phyloP scores from a whole-genome alignment of 257 asterid genomes.

The Solanum bulbocastanum region DNA sequence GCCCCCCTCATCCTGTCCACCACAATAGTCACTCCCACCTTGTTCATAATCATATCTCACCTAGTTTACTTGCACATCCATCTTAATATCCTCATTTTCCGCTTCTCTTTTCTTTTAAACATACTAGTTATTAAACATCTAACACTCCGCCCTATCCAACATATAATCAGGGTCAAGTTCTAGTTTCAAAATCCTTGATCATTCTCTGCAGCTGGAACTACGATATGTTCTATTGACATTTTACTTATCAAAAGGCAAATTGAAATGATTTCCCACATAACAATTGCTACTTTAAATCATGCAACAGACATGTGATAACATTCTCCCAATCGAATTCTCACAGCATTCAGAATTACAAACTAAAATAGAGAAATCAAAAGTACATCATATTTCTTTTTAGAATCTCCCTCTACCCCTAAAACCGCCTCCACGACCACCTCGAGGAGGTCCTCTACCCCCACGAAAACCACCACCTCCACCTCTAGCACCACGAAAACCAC shows the following conservation, averaged over 20 bases:
- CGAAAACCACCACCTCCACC: constrained; percentile 38
- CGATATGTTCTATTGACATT: background rate
- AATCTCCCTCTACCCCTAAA: constrained; percentile 78
- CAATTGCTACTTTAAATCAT: background rate
- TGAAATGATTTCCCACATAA: background rate
- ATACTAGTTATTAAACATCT: too few species aligned
- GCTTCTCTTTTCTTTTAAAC: background rate
- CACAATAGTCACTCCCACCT: background rate
- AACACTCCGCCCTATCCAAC: background rate
- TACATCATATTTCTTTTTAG: constrained; percentile 13
- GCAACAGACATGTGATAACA: background rate
- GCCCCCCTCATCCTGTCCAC: background rate
- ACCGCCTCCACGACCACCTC: constrained; percentile 59
- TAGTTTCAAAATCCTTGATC: too few species aligned
- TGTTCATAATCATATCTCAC: background rate
- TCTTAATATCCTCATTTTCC: background rate
- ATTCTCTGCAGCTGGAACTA: background rate
- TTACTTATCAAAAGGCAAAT: background rate
- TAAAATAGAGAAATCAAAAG: background rate
- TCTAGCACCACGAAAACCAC: constrained; percentile 51
- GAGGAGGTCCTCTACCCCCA: constrained; percentile 57
- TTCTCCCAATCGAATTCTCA: background rate
- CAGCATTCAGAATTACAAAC: background rate
- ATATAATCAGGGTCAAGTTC: too few species aligned
- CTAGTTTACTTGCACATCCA: background rate